Evolutionary conservation across 2,329 filamentous ascomycete species (phyloP).

Genomic region (Rhinocladiella similis): DNA sequence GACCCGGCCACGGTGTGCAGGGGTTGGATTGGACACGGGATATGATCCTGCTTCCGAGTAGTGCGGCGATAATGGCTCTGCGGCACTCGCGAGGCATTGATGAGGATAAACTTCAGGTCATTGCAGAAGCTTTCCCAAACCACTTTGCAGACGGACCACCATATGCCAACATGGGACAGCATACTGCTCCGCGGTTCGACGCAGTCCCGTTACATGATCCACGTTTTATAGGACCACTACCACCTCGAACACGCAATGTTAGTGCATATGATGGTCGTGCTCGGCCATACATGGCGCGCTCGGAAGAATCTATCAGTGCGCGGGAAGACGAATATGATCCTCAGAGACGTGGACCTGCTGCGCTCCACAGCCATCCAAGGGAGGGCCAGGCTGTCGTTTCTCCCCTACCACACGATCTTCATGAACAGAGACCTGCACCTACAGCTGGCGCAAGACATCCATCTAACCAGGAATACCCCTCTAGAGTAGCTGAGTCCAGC

Average conservation of each 20-base stretch:
- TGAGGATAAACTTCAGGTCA: conserved; percentile 53
- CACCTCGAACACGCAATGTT: not conserved
- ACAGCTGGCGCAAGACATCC: not conserved
- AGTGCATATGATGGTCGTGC: not conserved
- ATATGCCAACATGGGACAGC: not conserved
- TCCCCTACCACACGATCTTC: not conserved
- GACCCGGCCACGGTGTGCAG: conserved; percentile 28
- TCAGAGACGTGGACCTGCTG: conserved; percentile 36
- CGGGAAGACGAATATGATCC: conserved; percentile 50
- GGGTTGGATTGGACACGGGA: conserved; percentile 58
- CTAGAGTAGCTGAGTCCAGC: not conserved
- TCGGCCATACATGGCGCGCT: conserved; percentile 4
- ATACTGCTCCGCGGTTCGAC: not conserved
- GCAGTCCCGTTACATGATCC: not conserved
- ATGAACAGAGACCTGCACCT: not conserved
- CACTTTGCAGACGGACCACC: conserved; percentile 35
- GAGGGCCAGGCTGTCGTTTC: not conserved
- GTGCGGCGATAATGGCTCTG: conserved; percentile 46
- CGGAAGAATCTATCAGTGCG: conserved; percentile 34
- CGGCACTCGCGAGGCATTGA: conserved; percentile 57
- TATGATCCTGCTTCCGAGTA: conserved; percentile 62
- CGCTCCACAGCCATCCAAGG: not conserved
- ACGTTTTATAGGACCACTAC: not conserved
- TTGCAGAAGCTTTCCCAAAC: conserved; percentile 53
- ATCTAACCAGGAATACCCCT: not conserved